Evolutionary conservation across 345 rosid species (phyloP).

Genomic region (Pistacia integerrima): DNA sequence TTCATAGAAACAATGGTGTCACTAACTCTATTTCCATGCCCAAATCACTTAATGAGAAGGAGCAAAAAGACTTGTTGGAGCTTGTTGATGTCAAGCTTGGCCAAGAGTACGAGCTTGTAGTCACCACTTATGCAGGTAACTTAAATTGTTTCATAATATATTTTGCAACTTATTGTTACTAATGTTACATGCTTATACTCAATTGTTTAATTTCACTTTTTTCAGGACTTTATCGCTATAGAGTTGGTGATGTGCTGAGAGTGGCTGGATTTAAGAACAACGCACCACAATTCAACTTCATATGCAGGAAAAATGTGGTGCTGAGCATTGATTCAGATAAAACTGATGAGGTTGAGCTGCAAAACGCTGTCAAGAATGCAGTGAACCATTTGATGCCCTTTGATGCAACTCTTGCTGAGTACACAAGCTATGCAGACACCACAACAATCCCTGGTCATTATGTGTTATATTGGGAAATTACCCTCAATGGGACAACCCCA

Average conservation of each 20-base stretch:
- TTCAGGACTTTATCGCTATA: constrained; percentile 79
- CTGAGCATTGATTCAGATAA: constrained; percentile 93
- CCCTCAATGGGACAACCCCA: constrained; percentile 61
- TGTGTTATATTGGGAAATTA: constrained; percentile 88
- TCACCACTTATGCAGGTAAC: constrained; percentile 96
- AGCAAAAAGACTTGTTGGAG: constrained; percentile 80
- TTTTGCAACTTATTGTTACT: neutral
- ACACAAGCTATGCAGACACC: constrained; percentile 90
- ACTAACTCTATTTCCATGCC: constrained; percentile 61
- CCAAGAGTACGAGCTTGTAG: constrained; percentile 92
- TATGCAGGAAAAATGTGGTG: constrained; percentile 91
- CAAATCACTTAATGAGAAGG: constrained; percentile 74
- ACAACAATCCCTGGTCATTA: constrained; percentile 81
- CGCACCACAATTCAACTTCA: constrained; percentile 89
- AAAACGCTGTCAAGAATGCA: constrained; percentile 83
- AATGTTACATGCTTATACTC: neutral
- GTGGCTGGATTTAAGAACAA: constrained; percentile 97
- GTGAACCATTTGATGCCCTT: constrained; percentile 77
- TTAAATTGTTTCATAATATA: neutral
- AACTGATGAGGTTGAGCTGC: constrained; percentile 98
- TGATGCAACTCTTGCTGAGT: constrained; percentile 73
- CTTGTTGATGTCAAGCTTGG: constrained; percentile 95
- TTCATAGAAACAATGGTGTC: constrained; percentile 67
- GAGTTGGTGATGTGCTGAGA: constrained; percentile 94
- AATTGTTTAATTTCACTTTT: neutral